Percentiles rank a stretch among this genome's conserved stretches.
These are phyloP conservation scores for Hyphodiscus sp. DNA, from an alignment of 2,329 filamentous ascomycete species.

Conservation along the genomic window DNA sequence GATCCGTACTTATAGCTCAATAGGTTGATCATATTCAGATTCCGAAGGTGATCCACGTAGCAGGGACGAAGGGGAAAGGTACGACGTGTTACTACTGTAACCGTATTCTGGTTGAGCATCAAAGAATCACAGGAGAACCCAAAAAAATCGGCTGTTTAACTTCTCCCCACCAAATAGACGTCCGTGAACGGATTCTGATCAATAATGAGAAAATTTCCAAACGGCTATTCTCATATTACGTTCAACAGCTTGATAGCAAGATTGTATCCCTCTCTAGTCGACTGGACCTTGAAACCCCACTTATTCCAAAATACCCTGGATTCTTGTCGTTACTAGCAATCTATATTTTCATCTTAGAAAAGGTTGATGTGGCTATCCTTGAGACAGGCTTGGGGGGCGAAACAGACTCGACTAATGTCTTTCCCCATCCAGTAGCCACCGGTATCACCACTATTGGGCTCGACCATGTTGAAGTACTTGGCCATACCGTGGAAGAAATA, in stretches of 20 bases:
- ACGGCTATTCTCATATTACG: constrained; percentile 55
- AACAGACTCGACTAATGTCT: constrained; percentile 62
- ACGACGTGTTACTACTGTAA: constrained; percentile 64
- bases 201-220: constrained; percentile 51
- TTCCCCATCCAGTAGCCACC: constrained; percentile 49
- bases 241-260: constrained; percentile 61
- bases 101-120: constrained; percentile 52
- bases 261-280: no score
- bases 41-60: no score
- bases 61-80: constrained; percentile 73
- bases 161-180: constrained; percentile 61
- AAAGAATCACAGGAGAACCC: constrained; percentile 25
- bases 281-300: constrained; percentile 36
- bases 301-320: constrained; percentile 50
- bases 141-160: constrained; percentile 55
- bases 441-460: constrained; percentile 62
- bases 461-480: constrained; percentile 60
- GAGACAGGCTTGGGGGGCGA: constrained; percentile 64
- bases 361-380: constrained; percentile 55
- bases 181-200: constrained; percentile 61
- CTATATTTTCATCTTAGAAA: constrained; percentile 59
- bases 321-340: constrained; percentile 61
- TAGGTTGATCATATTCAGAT: no score
- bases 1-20: no score
- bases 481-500: constrained; percentile 57